Base-by-base conservation (phyloP, 345 rosid species). In the Eucalyptus guilfoylei region DNA sequence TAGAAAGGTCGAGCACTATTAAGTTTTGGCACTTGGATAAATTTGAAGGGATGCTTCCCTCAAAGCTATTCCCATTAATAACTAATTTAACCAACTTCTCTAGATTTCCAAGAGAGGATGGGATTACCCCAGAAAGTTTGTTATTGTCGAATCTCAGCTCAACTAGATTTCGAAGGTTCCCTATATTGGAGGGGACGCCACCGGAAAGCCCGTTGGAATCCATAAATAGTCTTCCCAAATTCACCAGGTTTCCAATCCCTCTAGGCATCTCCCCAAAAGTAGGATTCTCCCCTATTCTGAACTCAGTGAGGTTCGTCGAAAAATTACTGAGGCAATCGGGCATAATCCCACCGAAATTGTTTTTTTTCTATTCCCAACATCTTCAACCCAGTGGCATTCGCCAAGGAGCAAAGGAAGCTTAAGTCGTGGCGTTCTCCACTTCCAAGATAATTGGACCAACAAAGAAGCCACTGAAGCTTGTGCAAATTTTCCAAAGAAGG, bases 281-380 rank as follows among this genome's bases (percentile, higher is more conserved):
- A 55, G 62, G 64, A 58, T 58, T 58, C 24, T 1, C 10, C 0
- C 24, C 9, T 19, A 24, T 50, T 0, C 0, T 0, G 9, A 50
- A 50, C 0, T 0, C 0, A 50, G 60, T 9, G 62, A 55, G 62
- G 28, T 0, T 55, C 62, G 62, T 55, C 0, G 60, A 55, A 55
- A 55, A 23, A 24, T 23, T 55, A 55, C 62, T 55, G 62, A 55
- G 62, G 62, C 62, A 52, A 52, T 52, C 55, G 55, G 55, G 55
- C 55, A 52, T 52, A 52, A 17, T 52, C 55, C 55, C 55, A 52
- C 55, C 55, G 55, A 52, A 52, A 52, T 0, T 19, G 55, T 52
- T 52, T 0, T 1, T 0, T 0, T 24, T 0, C 0, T 7, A 17
- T 50, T 0, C 0, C 0, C 55, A 50, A 50, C 0, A 0, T 7